Evolutionary conservation across 2,329 filamentous ascomycete species (phyloP).

Genomic region (Paecilomyces dactylethromorphus): DNA sequence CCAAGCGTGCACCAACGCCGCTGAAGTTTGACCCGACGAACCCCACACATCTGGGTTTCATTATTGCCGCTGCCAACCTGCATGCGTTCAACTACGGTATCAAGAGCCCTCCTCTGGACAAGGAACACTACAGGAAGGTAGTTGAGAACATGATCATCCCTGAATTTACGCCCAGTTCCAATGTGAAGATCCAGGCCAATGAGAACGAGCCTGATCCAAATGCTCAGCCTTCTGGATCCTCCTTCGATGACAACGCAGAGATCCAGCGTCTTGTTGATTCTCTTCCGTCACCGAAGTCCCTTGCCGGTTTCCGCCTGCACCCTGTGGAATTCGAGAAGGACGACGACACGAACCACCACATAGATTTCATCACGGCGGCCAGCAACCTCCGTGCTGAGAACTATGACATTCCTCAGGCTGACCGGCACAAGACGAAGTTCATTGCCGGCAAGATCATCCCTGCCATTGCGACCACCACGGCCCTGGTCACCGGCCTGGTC

Average conservation of each 20-base stretch:
- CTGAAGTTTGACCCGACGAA: constrained; percentile 83
- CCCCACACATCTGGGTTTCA: constrained; percentile 78
- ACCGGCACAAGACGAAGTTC: constrained; percentile 98
- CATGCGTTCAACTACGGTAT: constrained; percentile 98
- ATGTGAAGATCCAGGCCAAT: constrained; percentile 93
- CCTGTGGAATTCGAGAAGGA: constrained; percentile 99
- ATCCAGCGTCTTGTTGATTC: constrained; percentile 64
- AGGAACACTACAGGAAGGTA: constrained; percentile 68
- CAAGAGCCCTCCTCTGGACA: constrained; percentile 68
- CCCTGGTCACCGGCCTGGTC: constrained; percentile 88
- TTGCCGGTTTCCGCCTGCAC: constrained; percentile 81
- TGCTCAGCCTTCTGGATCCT: constrained; percentile 47
- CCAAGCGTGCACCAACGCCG: constrained; percentile 89
- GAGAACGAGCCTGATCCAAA: constrained; percentile 95
- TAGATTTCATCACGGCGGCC: constrained; percentile 96
- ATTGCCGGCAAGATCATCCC: constrained; percentile 99
- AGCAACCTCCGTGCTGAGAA: constrained; percentile 96
- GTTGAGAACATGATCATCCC: constrained; percentile 91
- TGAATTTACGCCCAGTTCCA: constrained; percentile 83
- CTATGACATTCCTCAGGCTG: constrained; percentile 90
- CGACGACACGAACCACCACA: constrained; percentile 95
- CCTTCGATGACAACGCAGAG: constrained; percentile 67
- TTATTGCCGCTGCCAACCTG: constrained; percentile 81
- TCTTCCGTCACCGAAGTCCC: constrained; percentile 69
- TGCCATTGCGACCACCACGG: constrained; percentile 94